A percentile compares a stretch with the other conserved stretches of the same genome.
phyloP scores from a whole-genome alignment of 2,329 filamentous ascomycete species.

The Colletotrichum zoysiae region DNA sequence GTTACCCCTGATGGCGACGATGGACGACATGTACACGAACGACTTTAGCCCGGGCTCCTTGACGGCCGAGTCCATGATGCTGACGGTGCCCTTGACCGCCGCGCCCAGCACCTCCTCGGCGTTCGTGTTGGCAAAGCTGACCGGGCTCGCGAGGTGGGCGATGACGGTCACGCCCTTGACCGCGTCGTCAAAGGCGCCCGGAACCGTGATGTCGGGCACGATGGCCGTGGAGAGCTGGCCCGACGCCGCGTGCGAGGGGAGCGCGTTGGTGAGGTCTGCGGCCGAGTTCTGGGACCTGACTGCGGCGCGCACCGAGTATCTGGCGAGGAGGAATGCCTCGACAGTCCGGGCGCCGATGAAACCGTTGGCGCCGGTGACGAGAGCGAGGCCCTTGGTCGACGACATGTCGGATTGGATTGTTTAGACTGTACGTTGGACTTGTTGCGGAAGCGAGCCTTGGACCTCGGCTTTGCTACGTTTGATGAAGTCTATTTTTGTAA shows the following conservation, averaged over 20 bases:
- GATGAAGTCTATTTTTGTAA: no score
- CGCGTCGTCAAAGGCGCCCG: slow-evolving; percentile 52
- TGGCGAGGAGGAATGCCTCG: slow-evolving; percentile 52
- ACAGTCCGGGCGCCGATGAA: slow-evolving; percentile 55
- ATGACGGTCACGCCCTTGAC: slow-evolving; percentile 55
- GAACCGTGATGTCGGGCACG: slow-evolving; percentile 52
- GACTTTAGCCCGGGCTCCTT: slow-evolving; percentile 55
- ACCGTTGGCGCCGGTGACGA: slow-evolving; percentile 56
- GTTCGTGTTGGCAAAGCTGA: slow-evolving; percentile 54
- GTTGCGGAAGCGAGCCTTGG: background rate
- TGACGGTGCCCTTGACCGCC: slow-evolving; percentile 51
- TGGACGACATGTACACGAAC: slow-evolving; percentile 48
- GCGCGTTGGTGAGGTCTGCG: slow-evolving; percentile 40
- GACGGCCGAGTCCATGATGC: slow-evolving; percentile 56
- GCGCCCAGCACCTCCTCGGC: slow-evolving; percentile 58
- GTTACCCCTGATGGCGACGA: slow-evolving; percentile 35
- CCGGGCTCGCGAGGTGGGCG: slow-evolving; percentile 58
- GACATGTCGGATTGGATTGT: background rate
- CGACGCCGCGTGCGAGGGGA: slow-evolving; percentile 43
- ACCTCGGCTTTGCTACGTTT: no score
- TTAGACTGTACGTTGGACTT: background rate
- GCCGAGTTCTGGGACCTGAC: slow-evolving; percentile 48
- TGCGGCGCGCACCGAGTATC: slow-evolving; percentile 55
- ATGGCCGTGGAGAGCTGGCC: slow-evolving; percentile 44
- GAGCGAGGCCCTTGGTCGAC: slow-evolving; percentile 42